These are phyloP conservation scores for Emergomyces pasteurianus DNA, from an alignment of 2,329 filamentous ascomycete genomes.

Conservation along the genomic window DNA sequence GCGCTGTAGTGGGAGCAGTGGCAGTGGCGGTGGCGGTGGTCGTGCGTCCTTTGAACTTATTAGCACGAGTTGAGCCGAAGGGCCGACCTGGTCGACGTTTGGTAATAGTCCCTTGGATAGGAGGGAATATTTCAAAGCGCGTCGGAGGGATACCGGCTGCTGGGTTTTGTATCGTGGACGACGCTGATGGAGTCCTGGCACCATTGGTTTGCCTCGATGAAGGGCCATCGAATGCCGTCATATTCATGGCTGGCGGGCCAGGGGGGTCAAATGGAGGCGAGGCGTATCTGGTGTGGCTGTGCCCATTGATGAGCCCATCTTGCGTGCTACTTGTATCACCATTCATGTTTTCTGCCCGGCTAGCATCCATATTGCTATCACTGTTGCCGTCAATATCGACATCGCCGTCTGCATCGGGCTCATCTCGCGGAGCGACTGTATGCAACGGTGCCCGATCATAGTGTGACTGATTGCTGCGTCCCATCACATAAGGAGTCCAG, in stretches of 20 bases:
- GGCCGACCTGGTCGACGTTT: slow-evolving; percentile 30
- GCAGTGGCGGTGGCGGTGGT: slow-evolving; percentile 14
- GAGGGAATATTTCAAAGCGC: slow-evolving; percentile 33
- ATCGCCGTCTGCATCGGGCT: slow-evolving; percentile 39
- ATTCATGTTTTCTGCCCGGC: slow-evolving; percentile 3
- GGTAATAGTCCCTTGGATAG: slow-evolving; percentile 24
- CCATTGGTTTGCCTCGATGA: slow-evolving; percentile 17
- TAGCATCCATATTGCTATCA: slow-evolving; percentile 4
- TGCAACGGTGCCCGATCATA: slow-evolving; percentile 77
- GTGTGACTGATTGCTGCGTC: slow-evolving; percentile 65
- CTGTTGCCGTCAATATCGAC: slow-evolving; percentile 8
- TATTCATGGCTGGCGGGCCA: slow-evolving; percentile 20
- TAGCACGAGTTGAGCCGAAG: slow-evolving; percentile 18
- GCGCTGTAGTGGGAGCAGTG: slow-evolving; percentile 22
- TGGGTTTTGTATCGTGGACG: slow-evolving; percentile 15
- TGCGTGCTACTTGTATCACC: neutral
- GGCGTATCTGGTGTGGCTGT: neutral
- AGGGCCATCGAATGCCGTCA: slow-evolving; percentile 12
- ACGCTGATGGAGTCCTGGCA: slow-evolving; percentile 12
- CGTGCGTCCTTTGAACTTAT: slow-evolving; percentile 10
- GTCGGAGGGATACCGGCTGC: slow-evolving; percentile 29
- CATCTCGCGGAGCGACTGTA: slow-evolving; percentile 77
- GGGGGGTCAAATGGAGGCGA: slow-evolving; percentile 8
- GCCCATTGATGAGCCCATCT: slow-evolving; percentile 3
- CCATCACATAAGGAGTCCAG: slow-evolving; percentile 98